Conservation (phyloP, 768 basidiomycete genomes). For the Suillus plorans region DNA sequence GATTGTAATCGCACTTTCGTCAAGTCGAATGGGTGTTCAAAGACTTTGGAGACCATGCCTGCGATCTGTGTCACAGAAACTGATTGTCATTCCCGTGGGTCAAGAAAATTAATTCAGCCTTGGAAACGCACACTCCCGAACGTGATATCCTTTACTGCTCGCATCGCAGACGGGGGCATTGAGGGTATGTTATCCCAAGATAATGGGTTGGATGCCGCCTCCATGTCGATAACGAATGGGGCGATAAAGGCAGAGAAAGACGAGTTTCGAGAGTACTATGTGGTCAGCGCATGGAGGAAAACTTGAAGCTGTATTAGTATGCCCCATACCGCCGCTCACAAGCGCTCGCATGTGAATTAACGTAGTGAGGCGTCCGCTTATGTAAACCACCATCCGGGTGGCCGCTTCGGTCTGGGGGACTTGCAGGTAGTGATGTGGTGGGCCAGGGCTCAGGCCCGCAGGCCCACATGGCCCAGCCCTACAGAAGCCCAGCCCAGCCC, state of each 20-base stretch:
- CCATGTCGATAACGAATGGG: slow-evolving; percentile 14
- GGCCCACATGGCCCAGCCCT: no score
- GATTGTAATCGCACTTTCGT: slow-evolving; percentile 93
- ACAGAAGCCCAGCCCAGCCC: no score
- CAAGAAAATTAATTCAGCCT: background rate
- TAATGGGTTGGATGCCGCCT: slow-evolving; percentile 8
- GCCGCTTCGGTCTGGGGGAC: no score
- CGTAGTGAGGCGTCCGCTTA: no score
- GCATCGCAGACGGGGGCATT: slow-evolving; percentile 15
- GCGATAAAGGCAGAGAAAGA: background rate
- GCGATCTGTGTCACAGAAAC: slow-evolving; percentile 51
- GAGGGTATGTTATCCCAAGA: slow-evolving; percentile 16
- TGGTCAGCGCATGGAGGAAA: background rate
- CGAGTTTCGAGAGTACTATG: background rate
- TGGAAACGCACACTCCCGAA: slow-evolving; percentile 54
- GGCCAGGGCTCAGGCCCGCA: no score
- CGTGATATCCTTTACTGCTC: slow-evolving; percentile 46
- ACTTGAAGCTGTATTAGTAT: background rate
- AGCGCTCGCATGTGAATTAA: no score
- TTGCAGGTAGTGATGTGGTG: no score
- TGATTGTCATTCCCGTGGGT: background rate
- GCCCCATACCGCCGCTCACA: background rate
- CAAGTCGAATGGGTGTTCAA: slow-evolving; percentile 95
- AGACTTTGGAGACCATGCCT: slow-evolving; percentile 81
- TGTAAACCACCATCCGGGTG: no score